phyloP scores from a whole-genome alignment of 305 asterid species.

The Solanum chacoense region DNA sequence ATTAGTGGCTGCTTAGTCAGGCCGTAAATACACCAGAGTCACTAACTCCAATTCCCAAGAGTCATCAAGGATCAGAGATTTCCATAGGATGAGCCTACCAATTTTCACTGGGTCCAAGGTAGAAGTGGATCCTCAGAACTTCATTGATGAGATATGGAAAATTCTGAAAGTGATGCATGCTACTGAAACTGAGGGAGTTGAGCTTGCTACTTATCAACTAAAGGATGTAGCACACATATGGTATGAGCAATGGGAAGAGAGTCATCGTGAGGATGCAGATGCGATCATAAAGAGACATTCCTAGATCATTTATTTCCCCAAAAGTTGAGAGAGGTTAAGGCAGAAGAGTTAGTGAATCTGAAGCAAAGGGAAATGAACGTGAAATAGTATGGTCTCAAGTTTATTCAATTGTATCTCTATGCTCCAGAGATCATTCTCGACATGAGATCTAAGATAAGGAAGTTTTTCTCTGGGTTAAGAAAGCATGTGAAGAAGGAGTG shows the following conservation, averaged over 20 bases:
- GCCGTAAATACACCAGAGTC: neutral
- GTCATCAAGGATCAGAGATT: neutral
- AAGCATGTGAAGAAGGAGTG: neutral
- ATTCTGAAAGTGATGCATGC: neutral
- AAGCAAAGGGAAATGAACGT: neutral
- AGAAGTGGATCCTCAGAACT: neutral
- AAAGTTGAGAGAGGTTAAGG: neutral
- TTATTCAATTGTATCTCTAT: neutral
- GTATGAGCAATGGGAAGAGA: neutral
- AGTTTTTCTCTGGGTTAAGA: neutral
- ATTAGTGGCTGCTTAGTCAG: neutral
- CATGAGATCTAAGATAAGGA: neutral
- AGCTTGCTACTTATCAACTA: neutral
- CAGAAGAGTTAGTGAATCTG: neutral
- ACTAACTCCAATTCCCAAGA: neutral
- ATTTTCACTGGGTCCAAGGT: neutral
- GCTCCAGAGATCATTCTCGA: neutral
- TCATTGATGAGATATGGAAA: neutral
- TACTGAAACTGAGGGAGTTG: neutral
- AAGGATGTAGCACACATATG: neutral
- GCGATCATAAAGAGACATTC: neutral
- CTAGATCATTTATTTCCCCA: neutral
- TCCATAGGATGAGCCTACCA: neutral
- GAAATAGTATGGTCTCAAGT: neutral
- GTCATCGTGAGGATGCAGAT: neutral